Base-by-base conservation (phyloP, 495 filamentous ascomycete genomes). In the Hypoxylon intermedium region DNA sequence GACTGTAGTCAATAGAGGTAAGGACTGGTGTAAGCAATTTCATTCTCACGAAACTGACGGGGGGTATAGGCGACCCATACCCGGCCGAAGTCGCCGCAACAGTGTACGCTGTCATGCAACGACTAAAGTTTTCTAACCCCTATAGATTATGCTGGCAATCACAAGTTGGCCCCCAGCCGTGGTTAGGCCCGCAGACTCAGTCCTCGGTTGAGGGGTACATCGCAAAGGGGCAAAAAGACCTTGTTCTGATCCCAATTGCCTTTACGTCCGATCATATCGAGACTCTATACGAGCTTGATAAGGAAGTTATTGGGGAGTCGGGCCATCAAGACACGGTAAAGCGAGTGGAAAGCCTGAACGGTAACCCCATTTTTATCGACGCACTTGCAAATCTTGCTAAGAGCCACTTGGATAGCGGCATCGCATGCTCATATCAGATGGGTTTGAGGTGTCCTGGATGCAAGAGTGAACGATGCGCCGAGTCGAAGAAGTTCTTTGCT, bases 221-320 rank as follows among this genome's bases (percentile, higher is more conserved):
- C 50, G 85, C 89, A 67, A 91, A 94, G 70, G 93, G 92, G 1
- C 89, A 96, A 69, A 93, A 88, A 23, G 91, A 99, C 67, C 78
- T 99, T 23, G 80, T 97, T 5, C 81, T 99, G 2, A 92, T 99
- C 56, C 95, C 95, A 1, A 94, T 99, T 54, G 95, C 95, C 7
- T 99, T 99, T 69, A 99, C 95, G 1, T 94, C 90, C 45, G 95
- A 99, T 66, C 95, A 99, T 67, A 99, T 99, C 63, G 95, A 99
- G 75, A 99, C 95, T 1, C 81, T 99, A 1, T 96, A 88, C 70
- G 95, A 99, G 77, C 79, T 99, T 42, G 95, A 99, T 69, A 81
- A 92, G 57, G 95, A 99, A 72, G 90, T 99, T 30, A 98, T 98
- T 68, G 87, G 91, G 26, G 93, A 96, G 66, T 89, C 89, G 3